A percentile compares a stretch with the other conserved stretches of the same genome.
These are phyloP conservation scores for Amanita polypyramis DNA, from an alignment of 768 basidiomycete species.

Conservation along the genomic window DNA sequence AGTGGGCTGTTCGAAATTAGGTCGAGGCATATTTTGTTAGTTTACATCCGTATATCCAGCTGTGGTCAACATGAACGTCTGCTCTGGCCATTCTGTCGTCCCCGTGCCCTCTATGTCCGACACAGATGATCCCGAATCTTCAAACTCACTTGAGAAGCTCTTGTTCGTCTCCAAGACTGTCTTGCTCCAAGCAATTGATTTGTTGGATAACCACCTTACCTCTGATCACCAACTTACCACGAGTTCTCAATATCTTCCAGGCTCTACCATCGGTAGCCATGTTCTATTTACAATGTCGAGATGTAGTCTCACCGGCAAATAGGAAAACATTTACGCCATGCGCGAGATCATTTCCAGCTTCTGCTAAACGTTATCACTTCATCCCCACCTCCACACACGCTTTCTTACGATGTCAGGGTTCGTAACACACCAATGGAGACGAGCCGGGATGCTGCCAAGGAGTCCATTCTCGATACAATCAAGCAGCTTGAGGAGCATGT, in stretches of 20 bases:
- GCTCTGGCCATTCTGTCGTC: neutral
- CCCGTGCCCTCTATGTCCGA: slow-evolving; percentile 1
- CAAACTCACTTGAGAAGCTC: slow-evolving; percentile 36
- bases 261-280: slow-evolving; percentile 70
- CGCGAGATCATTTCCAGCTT: slow-evolving; percentile 71
- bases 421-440: slow-evolving; percentile 83
- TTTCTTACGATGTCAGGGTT: slow-evolving; percentile 68
- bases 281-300: slow-evolving; percentile 1
- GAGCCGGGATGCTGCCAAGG: slow-evolving; percentile 45
- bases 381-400: slow-evolving; percentile 32
- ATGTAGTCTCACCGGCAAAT: slow-evolving; percentile 1
- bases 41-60: neutral
- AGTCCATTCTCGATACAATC: slow-evolving; percentile 46
- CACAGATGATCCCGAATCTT: neutral
- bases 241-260: slow-evolving; percentile 69
- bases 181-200: slow-evolving; percentile 61
- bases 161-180: slow-evolving; percentile 58
- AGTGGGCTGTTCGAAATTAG: slow-evolving; percentile 75
- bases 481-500: slow-evolving; percentile 43
- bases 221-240: slow-evolving; percentile 61
- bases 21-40: slow-evolving; percentile 47
- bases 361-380: slow-evolving; percentile 45
- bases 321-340: slow-evolving; percentile 86
- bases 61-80: neutral
- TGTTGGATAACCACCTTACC: slow-evolving; percentile 55